These are phyloP conservation scores for Ceratobasidium theobromae DNA, from an alignment of 1,284 basidiomycete genomes.

Conservation along the genomic window DNA sequence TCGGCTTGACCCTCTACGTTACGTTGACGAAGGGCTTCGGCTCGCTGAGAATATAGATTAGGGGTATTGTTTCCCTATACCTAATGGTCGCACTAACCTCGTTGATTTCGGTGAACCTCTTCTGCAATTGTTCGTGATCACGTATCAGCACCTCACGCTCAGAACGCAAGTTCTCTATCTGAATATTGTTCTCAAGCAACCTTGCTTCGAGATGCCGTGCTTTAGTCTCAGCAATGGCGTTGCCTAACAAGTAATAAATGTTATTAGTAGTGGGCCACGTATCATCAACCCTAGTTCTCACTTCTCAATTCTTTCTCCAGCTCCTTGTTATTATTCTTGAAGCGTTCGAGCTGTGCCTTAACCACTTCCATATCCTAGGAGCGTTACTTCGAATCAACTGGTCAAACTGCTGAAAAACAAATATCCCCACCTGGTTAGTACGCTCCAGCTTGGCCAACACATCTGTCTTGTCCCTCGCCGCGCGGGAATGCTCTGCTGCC, in stretches of 20 bases:
- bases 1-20: constrained; percentile 61
- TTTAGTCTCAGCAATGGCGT: constrained; percentile 66
- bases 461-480: constrained; percentile 62
- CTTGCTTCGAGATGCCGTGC: constrained; percentile 63
- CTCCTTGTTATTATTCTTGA: constrained; percentile 67
- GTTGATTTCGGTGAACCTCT: constrained; percentile 60
- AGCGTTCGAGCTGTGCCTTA: constrained; percentile 60
- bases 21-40: constrained; percentile 61
- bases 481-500: constrained; percentile 60
- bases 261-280: neutral
- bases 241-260: constrained; percentile 47
- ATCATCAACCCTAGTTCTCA: constrained; percentile 41
- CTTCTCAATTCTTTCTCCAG: constrained; percentile 68
- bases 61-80: neutral
- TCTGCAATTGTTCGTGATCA: constrained; percentile 71
- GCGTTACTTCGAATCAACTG: constrained; percentile 2
- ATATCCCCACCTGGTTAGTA: constrained; percentile 60
- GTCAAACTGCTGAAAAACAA: neutral
- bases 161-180: constrained; percentile 68
- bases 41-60: constrained; percentile 44
- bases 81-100: constrained; percentile 52
- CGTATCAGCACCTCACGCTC: constrained; percentile 65
- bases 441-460: constrained; percentile 62
- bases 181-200: constrained; percentile 61
- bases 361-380: constrained; percentile 73